Conservation (phyloP, 1,284 basidiomycete species). For the Cutaneotrichosporon dermatis region DNA sequence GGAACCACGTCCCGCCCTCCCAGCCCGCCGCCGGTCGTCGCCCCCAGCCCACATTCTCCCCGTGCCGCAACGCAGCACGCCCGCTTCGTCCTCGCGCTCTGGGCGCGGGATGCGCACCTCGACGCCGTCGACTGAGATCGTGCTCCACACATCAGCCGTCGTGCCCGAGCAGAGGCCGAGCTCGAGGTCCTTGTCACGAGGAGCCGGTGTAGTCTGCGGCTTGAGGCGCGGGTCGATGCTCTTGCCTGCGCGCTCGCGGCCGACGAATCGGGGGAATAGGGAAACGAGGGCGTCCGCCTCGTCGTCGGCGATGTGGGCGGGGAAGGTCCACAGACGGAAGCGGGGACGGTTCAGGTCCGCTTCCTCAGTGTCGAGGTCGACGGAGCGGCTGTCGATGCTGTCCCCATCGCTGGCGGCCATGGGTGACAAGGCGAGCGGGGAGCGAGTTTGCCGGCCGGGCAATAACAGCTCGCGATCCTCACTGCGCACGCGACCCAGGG, state of each 20-base stretch:
- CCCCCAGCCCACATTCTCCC: slow-evolving; percentile 42
- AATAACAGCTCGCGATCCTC: not conserved
- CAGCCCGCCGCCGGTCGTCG: slow-evolving; percentile 28
- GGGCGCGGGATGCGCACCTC: slow-evolving; percentile 22
- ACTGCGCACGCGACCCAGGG: not conserved
- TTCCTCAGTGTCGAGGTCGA: slow-evolving; percentile 23
- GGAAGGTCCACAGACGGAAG: slow-evolving; percentile 43
- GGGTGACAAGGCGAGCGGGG: not conserved
- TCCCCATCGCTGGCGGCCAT: slow-evolving; percentile 1
- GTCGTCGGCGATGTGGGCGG: slow-evolving; percentile 37
- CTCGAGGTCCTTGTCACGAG: slow-evolving; percentile 28
- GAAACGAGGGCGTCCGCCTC: slow-evolving; percentile 33
- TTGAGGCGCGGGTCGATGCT: slow-evolving; percentile 31
- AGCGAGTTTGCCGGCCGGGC: not conserved
- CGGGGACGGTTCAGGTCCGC: slow-evolving; percentile 38
- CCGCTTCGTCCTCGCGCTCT: slow-evolving; percentile 30
- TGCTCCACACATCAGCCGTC: slow-evolving; percentile 19
- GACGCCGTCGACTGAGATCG: slow-evolving; percentile 19
- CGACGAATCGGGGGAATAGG: slow-evolving; percentile 31
- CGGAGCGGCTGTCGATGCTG: not conserved
- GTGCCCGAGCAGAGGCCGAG: slow-evolving; percentile 17
- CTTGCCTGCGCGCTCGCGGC: slow-evolving; percentile 8
- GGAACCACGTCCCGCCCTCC: slow-evolving; percentile 35
- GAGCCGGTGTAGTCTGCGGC: slow-evolving; percentile 17
- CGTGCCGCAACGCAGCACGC: slow-evolving; percentile 37